These are phyloP conservation scores for Aureobasidium sp. DNA, from an alignment of 2,329 filamentous ascomycete species.

Conservation along the genomic window DNA sequence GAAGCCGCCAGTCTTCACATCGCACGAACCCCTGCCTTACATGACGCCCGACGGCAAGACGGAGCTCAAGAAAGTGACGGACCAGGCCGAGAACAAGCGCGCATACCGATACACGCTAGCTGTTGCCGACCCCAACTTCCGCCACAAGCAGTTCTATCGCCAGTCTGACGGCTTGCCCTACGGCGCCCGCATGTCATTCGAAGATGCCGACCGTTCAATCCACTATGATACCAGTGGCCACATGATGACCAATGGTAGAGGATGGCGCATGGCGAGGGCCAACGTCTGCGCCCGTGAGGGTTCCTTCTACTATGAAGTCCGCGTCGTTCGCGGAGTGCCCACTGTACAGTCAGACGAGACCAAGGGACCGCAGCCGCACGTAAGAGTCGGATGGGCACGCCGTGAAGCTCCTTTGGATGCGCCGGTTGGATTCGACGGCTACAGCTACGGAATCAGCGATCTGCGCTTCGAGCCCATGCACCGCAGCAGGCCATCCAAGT, in stretches of 20 bases:
- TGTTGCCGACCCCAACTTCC: constrained; percentile 81
- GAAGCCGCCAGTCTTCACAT: constrained; percentile 39
- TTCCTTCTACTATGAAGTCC: constrained; percentile 90
- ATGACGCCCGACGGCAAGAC: constrained; percentile 35
- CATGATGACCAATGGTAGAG: constrained; percentile 82
- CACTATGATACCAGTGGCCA: constrained; percentile 65
- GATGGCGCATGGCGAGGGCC: constrained; percentile 82
- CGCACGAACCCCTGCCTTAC: constrained; percentile 41
- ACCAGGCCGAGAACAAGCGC: constrained; percentile 56
- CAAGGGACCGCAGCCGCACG: constrained; percentile 46
- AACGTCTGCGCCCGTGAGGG: constrained; percentile 89
- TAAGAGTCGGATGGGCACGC: constrained; percentile 81
- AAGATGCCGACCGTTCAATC: constrained; percentile 81
- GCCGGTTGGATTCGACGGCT: constrained; percentile 80
- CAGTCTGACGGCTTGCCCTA: constrained; percentile 81
- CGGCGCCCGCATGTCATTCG: constrained; percentile 79
- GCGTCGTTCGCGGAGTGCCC: constrained; percentile 70
- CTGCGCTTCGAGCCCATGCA: constrained; percentile 85
- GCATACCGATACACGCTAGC: constrained; percentile 85
- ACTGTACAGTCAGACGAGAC: constrained; percentile 34
- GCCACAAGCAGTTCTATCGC: constrained; percentile 81
- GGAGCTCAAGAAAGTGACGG: constrained; percentile 43
- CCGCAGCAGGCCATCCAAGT: constrained; percentile 87
- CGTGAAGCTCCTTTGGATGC: constrained; percentile 76
- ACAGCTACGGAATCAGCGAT: constrained; percentile 90